phyloP scores from a whole-genome alignment of 495 filamentous ascomycete genomes.

The Thermochaetoides thermophila region DNA sequence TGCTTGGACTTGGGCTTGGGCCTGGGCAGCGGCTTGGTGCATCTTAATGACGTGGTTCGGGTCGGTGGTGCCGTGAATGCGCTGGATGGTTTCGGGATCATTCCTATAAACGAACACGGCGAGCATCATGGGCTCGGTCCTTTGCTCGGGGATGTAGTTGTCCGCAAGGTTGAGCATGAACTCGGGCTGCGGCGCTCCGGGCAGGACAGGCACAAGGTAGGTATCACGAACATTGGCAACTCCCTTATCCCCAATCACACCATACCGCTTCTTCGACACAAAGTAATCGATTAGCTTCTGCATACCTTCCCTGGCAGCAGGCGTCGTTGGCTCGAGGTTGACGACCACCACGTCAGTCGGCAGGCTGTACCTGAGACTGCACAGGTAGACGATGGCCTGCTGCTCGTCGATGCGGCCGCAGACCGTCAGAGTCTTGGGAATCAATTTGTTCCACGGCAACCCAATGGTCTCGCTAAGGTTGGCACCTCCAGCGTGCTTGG shows the following conservation, averaged over 20 bases:
- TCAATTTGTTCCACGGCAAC: constrained; percentile 53
- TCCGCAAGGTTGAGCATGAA: constrained; percentile 67
- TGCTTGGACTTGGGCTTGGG: too few species aligned
- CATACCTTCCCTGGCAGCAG: constrained; percentile 41
- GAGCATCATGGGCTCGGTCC: constrained; percentile 56
- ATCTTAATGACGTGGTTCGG: constrained; percentile 1
- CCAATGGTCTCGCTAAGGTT: constrained; percentile 44
- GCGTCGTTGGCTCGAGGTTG: constrained; percentile 41
- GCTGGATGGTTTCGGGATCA: constrained; percentile 28
- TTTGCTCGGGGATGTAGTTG: constrained; percentile 49
- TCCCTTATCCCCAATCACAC: constrained; percentile 59
- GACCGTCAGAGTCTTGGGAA: constrained; percentile 53
- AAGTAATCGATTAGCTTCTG: constrained; percentile 69
- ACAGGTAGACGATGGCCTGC: constrained; percentile 78
- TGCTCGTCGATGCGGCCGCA: constrained; percentile 71
- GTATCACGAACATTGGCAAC: constrained; percentile 59
- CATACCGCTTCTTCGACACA: constrained; percentile 57
- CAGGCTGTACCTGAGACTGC: constrained; percentile 55
- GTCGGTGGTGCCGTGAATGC: constrained; percentile 19
- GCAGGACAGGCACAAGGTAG: constrained; percentile 61
- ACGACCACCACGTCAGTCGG: constrained; percentile 62
- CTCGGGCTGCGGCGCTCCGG: constrained; percentile 45
- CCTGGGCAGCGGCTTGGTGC: constrained; percentile 2
- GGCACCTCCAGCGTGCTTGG: constrained; percentile 70
- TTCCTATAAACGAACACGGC: constrained; percentile 61